Percentiles rank a stretch among this genome's conserved stretches.
These are phyloP conservation scores for Colletotrichum sp. DNA, from an alignment of 2,329 filamentous ascomycete species.

Conservation along the genomic window DNA sequence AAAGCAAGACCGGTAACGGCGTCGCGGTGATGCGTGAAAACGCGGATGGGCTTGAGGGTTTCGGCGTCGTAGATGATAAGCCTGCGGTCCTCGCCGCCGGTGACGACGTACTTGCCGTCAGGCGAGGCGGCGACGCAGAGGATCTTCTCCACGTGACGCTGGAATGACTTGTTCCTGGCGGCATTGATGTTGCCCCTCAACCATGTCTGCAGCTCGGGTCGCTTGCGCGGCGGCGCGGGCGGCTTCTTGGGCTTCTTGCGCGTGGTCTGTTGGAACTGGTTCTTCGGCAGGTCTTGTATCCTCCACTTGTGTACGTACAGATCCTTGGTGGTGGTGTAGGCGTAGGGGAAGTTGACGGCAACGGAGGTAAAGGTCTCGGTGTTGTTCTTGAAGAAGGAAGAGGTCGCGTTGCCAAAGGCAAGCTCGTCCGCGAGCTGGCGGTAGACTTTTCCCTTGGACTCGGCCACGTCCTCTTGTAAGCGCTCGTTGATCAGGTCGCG, in stretches of 20 bases:
- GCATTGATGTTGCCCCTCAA: constrained; percentile 67
- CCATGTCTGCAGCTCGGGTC: constrained; percentile 67
- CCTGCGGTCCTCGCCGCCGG: constrained; percentile 83
- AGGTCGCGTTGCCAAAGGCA: constrained; percentile 69
- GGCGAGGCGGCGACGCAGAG: constrained; percentile 85
- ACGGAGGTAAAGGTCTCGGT: constrained; percentile 80
- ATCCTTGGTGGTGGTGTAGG: constrained; percentile 90
- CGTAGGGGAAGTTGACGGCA: constrained; percentile 78
- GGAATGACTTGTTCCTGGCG: constrained; percentile 67
- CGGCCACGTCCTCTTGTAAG: constrained; percentile 89
- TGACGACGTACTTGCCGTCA: constrained; percentile 89
- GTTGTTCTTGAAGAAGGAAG: constrained; percentile 80
- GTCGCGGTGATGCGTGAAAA: constrained; percentile 92
- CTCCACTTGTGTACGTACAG: constrained; percentile 88
- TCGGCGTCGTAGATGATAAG: constrained; percentile 89
- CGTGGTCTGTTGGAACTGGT: constrained; percentile 66
- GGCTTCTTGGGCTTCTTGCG: constrained; percentile 61
- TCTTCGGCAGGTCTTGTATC: constrained; percentile 68
- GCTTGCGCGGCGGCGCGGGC: constrained; percentile 62
- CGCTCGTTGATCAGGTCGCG: constrained; percentile 89
- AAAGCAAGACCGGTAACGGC: constrained; percentile 86
- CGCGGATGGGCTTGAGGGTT: constrained; percentile 77
- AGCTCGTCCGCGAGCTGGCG: constrained; percentile 77
- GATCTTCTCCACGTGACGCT: constrained; percentile 82
- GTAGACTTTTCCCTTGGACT: constrained; percentile 90